Percentiles rank a stretch among this genome's conserved stretches.
These are phyloP conservation scores for Boletellus ananas DNA, from an alignment of 768 basidiomycete species.

Conservation along the genomic window DNA sequence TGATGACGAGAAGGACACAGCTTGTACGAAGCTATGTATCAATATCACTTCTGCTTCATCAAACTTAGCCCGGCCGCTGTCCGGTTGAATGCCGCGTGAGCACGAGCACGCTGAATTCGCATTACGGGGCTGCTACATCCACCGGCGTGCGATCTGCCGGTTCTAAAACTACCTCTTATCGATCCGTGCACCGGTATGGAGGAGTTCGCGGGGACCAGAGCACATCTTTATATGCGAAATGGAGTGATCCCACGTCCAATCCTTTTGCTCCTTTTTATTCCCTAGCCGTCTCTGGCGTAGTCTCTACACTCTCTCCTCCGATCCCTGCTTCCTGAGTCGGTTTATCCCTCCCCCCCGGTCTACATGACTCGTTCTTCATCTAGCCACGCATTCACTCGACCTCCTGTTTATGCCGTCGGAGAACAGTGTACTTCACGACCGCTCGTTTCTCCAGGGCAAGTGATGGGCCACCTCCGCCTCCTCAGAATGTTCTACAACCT, in stretches of 20 bases:
- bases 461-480: constrained; percentile 34
- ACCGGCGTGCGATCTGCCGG: not conserved
- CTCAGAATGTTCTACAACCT: constrained; percentile 33
- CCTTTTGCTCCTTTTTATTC: not conserved
- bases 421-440: constrained; percentile 16
- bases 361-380: constrained; percentile 3
- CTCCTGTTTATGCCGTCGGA: constrained; percentile 19
- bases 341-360: not conserved
- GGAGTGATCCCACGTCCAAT: constrained; percentile 8
- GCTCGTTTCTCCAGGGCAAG: constrained; percentile 31
- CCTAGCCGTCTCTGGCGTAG: not conserved
- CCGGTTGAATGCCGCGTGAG: not conserved
- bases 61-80: constrained; percentile 1
- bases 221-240: constrained; percentile 8
- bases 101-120: not conserved
- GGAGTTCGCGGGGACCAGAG: not conserved
- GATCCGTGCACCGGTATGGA: constrained; percentile 7
- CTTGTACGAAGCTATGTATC: constrained; percentile 1
- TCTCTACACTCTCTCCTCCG: not conserved
- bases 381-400: not conserved
- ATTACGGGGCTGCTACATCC: not conserved
- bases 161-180: not conserved
- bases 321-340: not conserved
- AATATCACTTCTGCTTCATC: not conserved
- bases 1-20: constrained; percentile 7